phyloP scores from a whole-genome alignment of 2,329 filamentous ascomycete genomes.

The Didymella pinodella region DNA sequence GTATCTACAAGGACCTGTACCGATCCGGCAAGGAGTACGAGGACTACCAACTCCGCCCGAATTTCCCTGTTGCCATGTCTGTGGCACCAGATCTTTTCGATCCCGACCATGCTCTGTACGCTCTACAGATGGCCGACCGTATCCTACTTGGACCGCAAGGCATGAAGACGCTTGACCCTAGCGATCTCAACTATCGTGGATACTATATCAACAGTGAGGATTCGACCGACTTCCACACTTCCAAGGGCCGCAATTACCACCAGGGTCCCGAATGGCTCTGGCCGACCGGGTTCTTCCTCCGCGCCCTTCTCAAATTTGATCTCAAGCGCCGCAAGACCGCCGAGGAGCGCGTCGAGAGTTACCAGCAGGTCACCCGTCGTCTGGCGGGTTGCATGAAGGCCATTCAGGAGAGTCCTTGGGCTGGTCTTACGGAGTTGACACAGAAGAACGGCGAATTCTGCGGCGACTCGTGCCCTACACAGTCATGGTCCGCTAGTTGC shows the following conservation, averaged over 20 bases:
- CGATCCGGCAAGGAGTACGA: slow-evolving; percentile 93
- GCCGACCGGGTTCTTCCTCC: slow-evolving; percentile 94
- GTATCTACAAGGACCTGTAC: slow-evolving; percentile 98
- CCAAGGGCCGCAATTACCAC: slow-evolving; percentile 96
- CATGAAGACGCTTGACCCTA: slow-evolving; percentile 94
- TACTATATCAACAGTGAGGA: slow-evolving; percentile 97
- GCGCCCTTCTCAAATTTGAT: slow-evolving; percentile 91
- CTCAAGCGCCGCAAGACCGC: slow-evolving; percentile 71
- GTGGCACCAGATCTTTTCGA: slow-evolving; percentile 90
- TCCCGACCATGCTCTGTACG: slow-evolving; percentile 76
- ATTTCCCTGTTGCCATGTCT: slow-evolving; percentile 95
- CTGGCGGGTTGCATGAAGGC: slow-evolving; percentile 85
- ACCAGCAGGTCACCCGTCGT: slow-evolving; percentile 90
- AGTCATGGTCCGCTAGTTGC: slow-evolving; percentile 95
- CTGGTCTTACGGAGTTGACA: slow-evolving; percentile 89
- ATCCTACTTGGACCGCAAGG: slow-evolving; percentile 85
- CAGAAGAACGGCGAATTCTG: slow-evolving; percentile 88
- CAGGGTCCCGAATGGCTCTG: slow-evolving; percentile 98
- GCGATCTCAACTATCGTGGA: slow-evolving; percentile 90
- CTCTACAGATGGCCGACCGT: slow-evolving; percentile 80
- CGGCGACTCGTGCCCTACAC: slow-evolving; percentile 90
- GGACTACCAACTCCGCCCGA: slow-evolving; percentile 94
- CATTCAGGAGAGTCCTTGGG: slow-evolving; percentile 83
- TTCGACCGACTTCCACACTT: slow-evolving; percentile 86
- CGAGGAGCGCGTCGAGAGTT: slow-evolving; percentile 81